Percentiles rank a stretch among this genome's conserved stretches.
These are phyloP conservation scores for Penicillium atrosanguineum DNA, from an alignment of 495 filamentous ascomycete species.

Conservation along the genomic window DNA sequence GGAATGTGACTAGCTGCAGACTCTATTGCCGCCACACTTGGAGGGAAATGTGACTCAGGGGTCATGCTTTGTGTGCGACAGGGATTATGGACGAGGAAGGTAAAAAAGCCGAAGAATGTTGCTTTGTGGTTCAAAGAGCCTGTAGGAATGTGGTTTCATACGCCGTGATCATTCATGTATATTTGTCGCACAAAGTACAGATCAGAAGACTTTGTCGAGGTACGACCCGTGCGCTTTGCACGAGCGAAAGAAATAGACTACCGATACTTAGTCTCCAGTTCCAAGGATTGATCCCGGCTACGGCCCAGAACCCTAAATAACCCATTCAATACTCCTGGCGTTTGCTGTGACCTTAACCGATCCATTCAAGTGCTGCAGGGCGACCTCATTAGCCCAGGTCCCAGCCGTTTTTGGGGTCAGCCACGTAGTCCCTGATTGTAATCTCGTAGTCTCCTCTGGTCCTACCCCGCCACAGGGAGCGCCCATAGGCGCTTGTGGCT, in stretches of 20 bases:
- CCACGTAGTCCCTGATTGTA: neutral
- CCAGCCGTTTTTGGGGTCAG: neutral
- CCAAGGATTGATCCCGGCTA: neutral
- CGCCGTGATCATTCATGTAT: neutral
- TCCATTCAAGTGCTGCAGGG: neutral
- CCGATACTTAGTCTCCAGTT: neutral
- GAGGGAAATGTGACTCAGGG: constrained; percentile 21
- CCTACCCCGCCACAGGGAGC: neutral
- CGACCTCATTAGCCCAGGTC: neutral
- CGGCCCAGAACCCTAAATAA: neutral
- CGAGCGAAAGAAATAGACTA: neutral
- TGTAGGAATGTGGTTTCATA: neutral
- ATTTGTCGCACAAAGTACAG: neutral
- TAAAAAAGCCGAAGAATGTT: neutral
- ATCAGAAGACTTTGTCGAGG: neutral
- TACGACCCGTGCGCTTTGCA: neutral
- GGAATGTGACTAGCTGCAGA: constrained; percentile 27
- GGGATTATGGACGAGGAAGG: neutral
- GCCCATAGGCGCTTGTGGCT: constrained; percentile 8
- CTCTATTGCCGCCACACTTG: constrained; percentile 18
- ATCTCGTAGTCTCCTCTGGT: neutral
- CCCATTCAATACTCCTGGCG: neutral
- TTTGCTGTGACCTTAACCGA: neutral
- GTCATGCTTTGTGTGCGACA: constrained; percentile 12
- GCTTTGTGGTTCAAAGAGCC: neutral